Percentiles rank a stretch among this genome's conserved stretches.
phyloP scores from a whole-genome alignment of 495 filamentous ascomycete species.

The Penicillium maclennaniae region DNA sequence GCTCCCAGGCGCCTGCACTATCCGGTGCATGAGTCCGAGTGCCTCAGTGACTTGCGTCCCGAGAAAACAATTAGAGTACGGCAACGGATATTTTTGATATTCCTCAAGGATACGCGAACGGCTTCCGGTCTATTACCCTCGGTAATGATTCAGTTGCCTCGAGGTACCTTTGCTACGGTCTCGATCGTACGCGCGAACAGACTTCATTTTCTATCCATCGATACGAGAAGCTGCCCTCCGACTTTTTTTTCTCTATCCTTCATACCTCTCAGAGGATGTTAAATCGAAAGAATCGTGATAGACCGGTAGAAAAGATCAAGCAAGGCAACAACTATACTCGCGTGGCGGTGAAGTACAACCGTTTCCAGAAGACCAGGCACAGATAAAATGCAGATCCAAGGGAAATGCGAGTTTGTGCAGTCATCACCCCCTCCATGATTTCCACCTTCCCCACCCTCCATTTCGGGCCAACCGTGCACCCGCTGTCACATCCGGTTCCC shows the following conservation, averaged over 20 bases:
- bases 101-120: conserved; percentile 11
- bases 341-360: conserved; percentile 6
- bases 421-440: background rate
- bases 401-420: background rate
- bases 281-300: background rate
- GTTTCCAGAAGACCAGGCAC: background rate
- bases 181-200: conserved; percentile 4
- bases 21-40: conserved; percentile 12
- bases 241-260: background rate
- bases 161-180: conserved; percentile 1
- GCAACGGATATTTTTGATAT: conserved; percentile 12
- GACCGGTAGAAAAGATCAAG: no score
- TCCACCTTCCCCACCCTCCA: background rate
- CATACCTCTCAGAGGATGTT: background rate
- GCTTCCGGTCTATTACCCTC: background rate
- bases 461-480: conserved; percentile 1
- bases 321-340: background rate
- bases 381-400: background rate
- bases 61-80: conserved; percentile 26
- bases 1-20: conserved; percentile 2
- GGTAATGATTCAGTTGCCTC: conserved; percentile 3
- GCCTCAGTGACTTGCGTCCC: conserved; percentile 9
- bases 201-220: conserved; percentile 9
- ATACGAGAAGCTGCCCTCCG: conserved; percentile 5
- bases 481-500: conserved; percentile 21